A percentile compares a stretch with the other conserved stretches of the same genome.
phyloP scores from a whole-genome alignment of 768 basidiomycete genomes.

The Russula olivacea region DNA sequence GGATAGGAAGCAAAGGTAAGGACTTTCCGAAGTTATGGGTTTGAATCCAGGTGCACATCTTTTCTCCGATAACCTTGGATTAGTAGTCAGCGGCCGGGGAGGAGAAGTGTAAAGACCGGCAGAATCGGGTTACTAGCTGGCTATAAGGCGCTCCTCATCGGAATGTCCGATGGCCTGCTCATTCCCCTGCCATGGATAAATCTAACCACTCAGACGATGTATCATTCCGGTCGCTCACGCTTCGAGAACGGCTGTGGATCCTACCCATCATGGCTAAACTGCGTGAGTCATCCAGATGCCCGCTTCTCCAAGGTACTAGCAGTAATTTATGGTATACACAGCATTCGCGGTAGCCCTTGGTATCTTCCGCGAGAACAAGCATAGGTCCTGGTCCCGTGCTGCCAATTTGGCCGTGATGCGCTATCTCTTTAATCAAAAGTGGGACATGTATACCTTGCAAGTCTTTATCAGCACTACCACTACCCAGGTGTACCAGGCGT shows the following conservation, averaged over 20 bases:
- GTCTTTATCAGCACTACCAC: constrained; percentile 4
- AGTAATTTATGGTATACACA: not conserved
- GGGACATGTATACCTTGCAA: not conserved
- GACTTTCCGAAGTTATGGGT: too few species aligned
- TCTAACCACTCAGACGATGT: not conserved
- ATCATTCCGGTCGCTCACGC: not conserved
- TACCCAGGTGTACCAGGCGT: not conserved
- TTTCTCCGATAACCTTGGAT: too few species aligned
- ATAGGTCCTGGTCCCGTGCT: constrained; percentile 9
- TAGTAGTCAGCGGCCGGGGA: too few species aligned
- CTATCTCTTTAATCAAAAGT: not conserved
- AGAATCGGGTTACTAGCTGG: not conserved
- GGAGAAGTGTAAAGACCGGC: not conserved
- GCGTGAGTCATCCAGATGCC: not conserved
- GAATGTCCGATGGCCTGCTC: not conserved
- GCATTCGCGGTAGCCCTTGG: constrained; percentile 11
- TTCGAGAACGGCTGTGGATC: not conserved
- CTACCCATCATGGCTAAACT: not conserved
- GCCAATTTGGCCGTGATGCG: not conserved
- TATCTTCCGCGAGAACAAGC: constrained; percentile 7
- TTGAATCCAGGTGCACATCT: too few species aligned
- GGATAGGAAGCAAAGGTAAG: too few species aligned
- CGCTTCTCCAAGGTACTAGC: not conserved
- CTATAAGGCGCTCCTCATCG: not conserved
- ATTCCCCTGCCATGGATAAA: not conserved